Conservation (phyloP, 1,139 yeast genomes). For the Petasospora fabianii region DNA sequence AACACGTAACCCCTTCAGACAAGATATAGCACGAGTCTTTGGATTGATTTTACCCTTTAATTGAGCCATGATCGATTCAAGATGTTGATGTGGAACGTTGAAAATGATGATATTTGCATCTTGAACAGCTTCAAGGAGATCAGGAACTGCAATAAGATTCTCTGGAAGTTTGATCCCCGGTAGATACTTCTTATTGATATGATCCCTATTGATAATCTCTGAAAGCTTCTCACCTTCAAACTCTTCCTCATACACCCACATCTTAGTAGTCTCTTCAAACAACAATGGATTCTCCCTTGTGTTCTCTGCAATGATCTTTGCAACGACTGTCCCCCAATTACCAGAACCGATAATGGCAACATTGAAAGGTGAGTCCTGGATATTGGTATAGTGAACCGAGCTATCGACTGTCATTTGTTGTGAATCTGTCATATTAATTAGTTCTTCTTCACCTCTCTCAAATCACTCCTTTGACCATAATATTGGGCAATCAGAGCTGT, state of each 20-base stretch:
- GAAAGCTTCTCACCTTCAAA: constrained; percentile 71
- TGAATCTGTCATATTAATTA: not conserved
- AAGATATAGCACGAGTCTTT: constrained; percentile 78
- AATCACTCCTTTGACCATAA: no score
- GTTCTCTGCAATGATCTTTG: constrained; percentile 89
- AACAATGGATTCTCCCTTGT: constrained; percentile 62
- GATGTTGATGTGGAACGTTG: constrained; percentile 93
- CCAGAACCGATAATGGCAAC: constrained; percentile 67
- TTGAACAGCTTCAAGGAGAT: constrained; percentile 63
- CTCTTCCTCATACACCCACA: constrained; percentile 94
- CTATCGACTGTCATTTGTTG: constrained; percentile 3
- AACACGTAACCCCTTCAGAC: constrained; percentile 90
- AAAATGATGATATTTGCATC: constrained; percentile 82
- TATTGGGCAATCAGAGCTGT: no score
- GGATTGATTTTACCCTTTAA: constrained; percentile 70
- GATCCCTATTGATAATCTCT: constrained; percentile 78
- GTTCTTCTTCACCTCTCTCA: no score
- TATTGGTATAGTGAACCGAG: constrained; percentile 13
- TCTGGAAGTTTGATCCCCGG: constrained; percentile 78
- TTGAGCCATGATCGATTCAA: constrained; percentile 68
- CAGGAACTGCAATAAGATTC: constrained; percentile 83
- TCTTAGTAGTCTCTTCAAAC: constrained; percentile 66
- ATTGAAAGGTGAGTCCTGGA: constrained; percentile 39
- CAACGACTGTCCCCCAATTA: constrained; percentile 94
- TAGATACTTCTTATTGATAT: constrained; percentile 85